phyloP scores from a whole-genome alignment of 139 green algal genomes.

The Mesotaenium endlicherianum region DNA sequence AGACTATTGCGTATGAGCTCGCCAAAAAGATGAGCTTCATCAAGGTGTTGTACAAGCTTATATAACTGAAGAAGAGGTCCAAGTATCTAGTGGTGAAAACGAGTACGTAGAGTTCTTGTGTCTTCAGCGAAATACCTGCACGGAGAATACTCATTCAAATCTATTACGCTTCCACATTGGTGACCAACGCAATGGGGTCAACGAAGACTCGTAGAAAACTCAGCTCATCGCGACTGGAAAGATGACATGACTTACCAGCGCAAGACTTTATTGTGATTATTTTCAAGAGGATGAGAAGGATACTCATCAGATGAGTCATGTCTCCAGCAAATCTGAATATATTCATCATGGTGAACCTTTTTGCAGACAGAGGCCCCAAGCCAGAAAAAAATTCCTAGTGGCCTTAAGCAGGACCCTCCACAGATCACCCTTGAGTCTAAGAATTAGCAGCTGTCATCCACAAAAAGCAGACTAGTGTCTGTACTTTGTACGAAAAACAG shows the following conservation, averaged over 20 bases:
- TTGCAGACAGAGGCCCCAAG: too few relatives aligned
- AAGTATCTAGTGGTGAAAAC: conserved; percentile 96
- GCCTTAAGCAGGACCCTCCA: too few relatives aligned
- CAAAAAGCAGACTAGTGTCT: too few relatives aligned
- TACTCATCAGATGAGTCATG: conserved; percentile 91
- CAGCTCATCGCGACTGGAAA: not conserved
- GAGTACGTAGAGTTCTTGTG: conserved; percentile 93
- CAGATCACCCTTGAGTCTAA: too few relatives aligned
- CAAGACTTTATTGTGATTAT: conserved; percentile 90
- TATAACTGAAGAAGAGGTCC: conserved; percentile 90
- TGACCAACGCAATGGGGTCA: not conserved
- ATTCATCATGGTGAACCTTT: conserved; percentile 93
- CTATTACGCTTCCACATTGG: not conserved
- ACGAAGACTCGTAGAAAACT: not conserved
- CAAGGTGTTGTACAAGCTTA: conserved; percentile 96
- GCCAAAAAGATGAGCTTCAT: conserved; percentile 97
- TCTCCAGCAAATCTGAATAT: conserved; percentile 90
- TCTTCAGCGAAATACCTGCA: conserved; percentile 93
- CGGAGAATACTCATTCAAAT: not conserved
- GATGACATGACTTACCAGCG: conserved; percentile 66
- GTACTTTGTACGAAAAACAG: too few relatives aligned
- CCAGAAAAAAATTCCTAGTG: too few relatives aligned
- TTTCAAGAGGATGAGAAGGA: conserved; percentile 92
- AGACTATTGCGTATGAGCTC: conserved; percentile 81
- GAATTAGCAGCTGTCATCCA: too few relatives aligned